Evolutionary conservation across 768 basidiomycete genomes (phyloP).

Genomic region (Dacryopinax primogenitus): DNA sequence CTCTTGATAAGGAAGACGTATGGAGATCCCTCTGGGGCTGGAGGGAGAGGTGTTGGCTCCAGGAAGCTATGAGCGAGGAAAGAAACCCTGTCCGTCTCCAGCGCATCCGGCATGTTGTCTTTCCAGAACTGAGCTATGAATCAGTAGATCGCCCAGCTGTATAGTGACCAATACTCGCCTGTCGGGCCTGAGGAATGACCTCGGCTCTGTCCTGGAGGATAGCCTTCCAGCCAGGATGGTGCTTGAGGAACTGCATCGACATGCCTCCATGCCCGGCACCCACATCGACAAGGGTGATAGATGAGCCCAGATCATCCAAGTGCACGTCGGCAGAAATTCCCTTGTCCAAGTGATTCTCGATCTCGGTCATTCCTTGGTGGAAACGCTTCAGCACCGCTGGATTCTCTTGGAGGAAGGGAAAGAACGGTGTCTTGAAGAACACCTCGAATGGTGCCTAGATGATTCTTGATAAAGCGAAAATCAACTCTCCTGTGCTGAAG

Average conservation of each 20-base stretch:
- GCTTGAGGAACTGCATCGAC: constrained; percentile 4
- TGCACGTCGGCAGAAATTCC: background rate
- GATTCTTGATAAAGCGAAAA: background rate
- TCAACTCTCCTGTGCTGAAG: background rate
- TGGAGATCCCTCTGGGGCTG: background rate
- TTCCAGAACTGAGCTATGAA: background rate
- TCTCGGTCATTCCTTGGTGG: background rate
- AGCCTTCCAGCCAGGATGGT: background rate
- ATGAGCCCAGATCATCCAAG: background rate
- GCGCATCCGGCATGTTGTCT: constrained; percentile 1
- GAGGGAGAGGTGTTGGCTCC: background rate
- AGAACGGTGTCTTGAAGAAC: background rate
- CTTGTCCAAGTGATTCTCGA: background rate
- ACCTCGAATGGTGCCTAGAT: background rate
- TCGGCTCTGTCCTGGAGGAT: background rate
- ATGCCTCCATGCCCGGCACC: background rate
- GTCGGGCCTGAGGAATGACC: background rate
- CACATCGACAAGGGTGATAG: background rate
- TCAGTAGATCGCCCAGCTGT: no score
- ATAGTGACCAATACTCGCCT: background rate
- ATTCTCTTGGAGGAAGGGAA: background rate
- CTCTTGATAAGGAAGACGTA: constrained; percentile 3
- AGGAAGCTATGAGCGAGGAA: background rate
- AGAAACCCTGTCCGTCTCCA: background rate
- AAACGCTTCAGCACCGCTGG: background rate